Evolutionary conservation across 176 grass and related monocot species (phyloP), one percentile per base, ranked within the genome.

Genomic region (Zoysia japonica): DNA sequence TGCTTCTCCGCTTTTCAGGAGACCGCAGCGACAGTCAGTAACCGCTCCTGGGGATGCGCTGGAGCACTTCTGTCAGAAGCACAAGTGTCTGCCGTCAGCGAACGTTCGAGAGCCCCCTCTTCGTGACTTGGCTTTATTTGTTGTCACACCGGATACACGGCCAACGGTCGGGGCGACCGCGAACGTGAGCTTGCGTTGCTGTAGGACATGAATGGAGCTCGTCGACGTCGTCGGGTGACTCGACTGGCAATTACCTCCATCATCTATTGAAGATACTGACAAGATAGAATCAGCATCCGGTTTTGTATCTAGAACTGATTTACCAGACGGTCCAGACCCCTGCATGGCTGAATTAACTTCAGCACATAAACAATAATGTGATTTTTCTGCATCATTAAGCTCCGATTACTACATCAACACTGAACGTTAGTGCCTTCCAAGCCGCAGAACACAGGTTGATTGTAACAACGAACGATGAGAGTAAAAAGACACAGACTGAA

Each of bases 1-100:
- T 60, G 73, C 74, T 15, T 76, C 41, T 54, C 67, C 72, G 49
- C 59, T 87, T 82, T 45, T 53, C 71, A 37, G 46, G 71, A 45
- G 19, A 81, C 9, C 45, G 47, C 57, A 3, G 69, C 42, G 20
- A 42, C 42, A 68, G 61, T 1, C 45, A 49, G 59, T 62, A 57
- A 45, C 72, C 45, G 16, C 42, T 14, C 11, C 17, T 17, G n/a
- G 8, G 5, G 28, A 28, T 14, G 8, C 61, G 1, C 17, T 6
- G 16, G 16, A 9, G 16, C n/a, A 57, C 17, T 61, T 55, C 37
- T 56, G 51, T 43, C 15, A 1, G 47, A 14, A 10, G 44, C 44
- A 45, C 44, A 8, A 61, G 59, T 3, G 59, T 36, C 71, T 19
- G 37, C 50, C 37, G 50, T 10, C 63, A 39, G 28, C 45, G 75